A percentile compares a stretch with the other conserved stretches of the same genome.
phyloP scores from a whole-genome alignment of 2,329 filamentous ascomycete species.

The Immersiporthe knoxdaviesiana region DNA sequence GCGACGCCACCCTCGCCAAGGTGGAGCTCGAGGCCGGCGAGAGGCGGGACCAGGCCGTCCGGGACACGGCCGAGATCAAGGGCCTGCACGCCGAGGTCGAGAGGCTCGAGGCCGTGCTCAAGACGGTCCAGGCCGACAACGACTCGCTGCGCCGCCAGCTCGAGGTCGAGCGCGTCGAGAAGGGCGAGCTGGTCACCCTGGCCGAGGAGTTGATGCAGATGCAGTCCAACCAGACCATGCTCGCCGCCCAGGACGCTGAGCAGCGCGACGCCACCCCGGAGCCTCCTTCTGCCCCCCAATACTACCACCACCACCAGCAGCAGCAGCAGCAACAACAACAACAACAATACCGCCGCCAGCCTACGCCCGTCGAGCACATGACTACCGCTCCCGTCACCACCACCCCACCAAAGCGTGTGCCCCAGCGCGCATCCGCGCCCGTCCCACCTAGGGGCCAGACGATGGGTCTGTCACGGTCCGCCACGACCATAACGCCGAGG shows the following conservation, averaged over 20 bases:
- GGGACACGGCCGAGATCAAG: slow-evolving; percentile 68
- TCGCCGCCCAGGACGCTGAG: slow-evolving; percentile 34
- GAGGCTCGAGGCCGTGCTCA: slow-evolving; percentile 73
- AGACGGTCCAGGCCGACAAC: slow-evolving; percentile 71
- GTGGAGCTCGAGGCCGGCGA: slow-evolving; percentile 53
- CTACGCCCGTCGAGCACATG: slow-evolving; percentile 11
- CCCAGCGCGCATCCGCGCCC: slow-evolving; percentile 28
- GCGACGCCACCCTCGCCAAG: slow-evolving; percentile 68
- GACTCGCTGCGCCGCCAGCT: slow-evolving; percentile 66
- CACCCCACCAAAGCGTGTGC: slow-evolving; percentile 23
- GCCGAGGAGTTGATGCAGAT: slow-evolving; percentile 85
- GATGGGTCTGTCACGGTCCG: slow-evolving; percentile 20
- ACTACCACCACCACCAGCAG: background rate
- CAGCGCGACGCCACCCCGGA: background rate
- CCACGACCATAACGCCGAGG: slow-evolving; percentile 25
- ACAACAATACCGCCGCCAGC: slow-evolving; percentile 22
- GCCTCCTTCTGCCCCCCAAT: background rate
- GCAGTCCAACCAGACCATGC: slow-evolving; percentile 53
- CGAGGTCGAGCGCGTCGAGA: slow-evolving; percentile 77
- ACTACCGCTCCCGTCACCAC: background rate
- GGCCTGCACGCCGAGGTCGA: slow-evolving; percentile 75
- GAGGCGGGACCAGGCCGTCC: slow-evolving; percentile 60
- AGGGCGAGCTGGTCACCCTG: slow-evolving; percentile 78
- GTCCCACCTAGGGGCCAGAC: slow-evolving; percentile 20
- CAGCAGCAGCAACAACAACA: slow-evolving; percentile 32